phyloP scores from a whole-genome alignment of 1,284 basidiomycete genomes.

The Vanrija pseudolonga region DNA sequence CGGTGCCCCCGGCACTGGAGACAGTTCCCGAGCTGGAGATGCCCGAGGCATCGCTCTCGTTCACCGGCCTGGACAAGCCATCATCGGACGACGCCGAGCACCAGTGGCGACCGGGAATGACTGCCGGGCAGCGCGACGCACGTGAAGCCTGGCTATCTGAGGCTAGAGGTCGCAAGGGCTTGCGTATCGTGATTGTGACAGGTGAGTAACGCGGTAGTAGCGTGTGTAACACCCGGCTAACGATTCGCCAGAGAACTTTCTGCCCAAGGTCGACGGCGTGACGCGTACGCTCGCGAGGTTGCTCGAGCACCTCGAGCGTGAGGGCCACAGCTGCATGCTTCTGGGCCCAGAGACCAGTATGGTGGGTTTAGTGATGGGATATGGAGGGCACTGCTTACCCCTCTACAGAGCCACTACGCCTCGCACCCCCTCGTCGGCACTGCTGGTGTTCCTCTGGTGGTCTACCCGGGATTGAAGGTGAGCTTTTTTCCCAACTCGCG shows the following conservation, averaged over 20 bases:
- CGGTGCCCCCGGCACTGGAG: conserved; percentile 11
- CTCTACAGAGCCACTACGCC: conserved; percentile 50
- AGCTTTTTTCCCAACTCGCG: background rate
- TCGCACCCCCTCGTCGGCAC: conserved; percentile 57
- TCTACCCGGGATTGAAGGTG: conserved; percentile 56
- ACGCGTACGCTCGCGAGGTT: conserved; percentile 57
- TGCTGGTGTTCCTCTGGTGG: conserved; percentile 55
- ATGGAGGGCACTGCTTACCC: background rate
- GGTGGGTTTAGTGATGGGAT: conserved; percentile 30
- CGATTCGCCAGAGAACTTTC: conserved; percentile 54
- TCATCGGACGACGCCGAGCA: conserved; percentile 5
- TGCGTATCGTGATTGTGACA: conserved; percentile 48
- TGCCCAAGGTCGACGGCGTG: conserved; percentile 58
- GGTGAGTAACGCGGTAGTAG: conserved; percentile 27
- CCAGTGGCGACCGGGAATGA: conserved; percentile 36
- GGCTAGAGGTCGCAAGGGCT: conserved; percentile 31
- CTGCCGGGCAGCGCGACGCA: conserved; percentile 24
- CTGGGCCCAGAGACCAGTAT: conserved; percentile 56
- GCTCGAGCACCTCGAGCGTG: conserved; percentile 55
- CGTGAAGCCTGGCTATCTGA: conserved; percentile 35
- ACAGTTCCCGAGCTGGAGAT: conserved; percentile 15
- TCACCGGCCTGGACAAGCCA: background rate
- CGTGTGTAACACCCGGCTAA: background rate
- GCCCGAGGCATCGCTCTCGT: conserved; percentile 3
- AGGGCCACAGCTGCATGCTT: conserved; percentile 57